These are phyloP conservation scores for Ustilago vetiveriae DNA, from an alignment of 1,284 basidiomycete species.

Conservation along the genomic window DNA sequence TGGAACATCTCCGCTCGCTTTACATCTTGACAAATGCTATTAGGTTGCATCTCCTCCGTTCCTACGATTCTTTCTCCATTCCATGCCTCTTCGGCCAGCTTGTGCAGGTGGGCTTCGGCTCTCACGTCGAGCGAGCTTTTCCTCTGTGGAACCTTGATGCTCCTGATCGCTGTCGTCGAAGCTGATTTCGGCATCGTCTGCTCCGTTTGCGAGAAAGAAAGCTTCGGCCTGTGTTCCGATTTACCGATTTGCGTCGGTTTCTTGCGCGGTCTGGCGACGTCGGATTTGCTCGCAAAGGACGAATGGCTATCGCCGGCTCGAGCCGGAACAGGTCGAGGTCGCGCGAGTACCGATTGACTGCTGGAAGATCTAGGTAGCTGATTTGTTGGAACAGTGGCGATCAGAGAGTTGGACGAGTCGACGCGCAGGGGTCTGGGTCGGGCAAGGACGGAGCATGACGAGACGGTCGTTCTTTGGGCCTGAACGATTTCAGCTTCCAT, in stretches of 20 bases:
- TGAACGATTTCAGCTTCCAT: conserved; percentile 1
- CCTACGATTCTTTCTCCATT: no score
- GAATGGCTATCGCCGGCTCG: not conserved
- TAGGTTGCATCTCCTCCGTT: no score
- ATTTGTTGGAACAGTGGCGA: conserved; percentile 7
- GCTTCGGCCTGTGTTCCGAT: no score
- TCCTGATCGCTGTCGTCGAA: conserved; percentile 4
- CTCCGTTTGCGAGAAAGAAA: not conserved
- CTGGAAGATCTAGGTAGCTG: not conserved
- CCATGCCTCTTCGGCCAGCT: not conserved
- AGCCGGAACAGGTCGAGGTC: conserved; percentile 9
- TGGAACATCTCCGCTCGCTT: conserved; percentile 3
- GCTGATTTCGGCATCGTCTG: conserved; percentile 11
- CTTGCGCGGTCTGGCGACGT: not conserved
- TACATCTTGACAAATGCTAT: conserved; percentile 9
- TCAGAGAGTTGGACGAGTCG: conserved; percentile 11
- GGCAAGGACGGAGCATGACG: conserved; percentile 7
- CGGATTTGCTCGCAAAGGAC: conserved; percentile 8
- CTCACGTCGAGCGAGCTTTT: conserved; percentile 34
- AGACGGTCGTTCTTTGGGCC: conserved; percentile 8
- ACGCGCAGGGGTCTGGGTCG: conserved; percentile 18
- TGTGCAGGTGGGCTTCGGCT: conserved; percentile 2
- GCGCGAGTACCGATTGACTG: conserved; percentile 5
- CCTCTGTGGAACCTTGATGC: conserved; percentile 20
- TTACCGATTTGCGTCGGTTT: no score